These are phyloP conservation scores for Cryptosporidium bovis DNA, from an alignment of 169 alveolate species.

Conservation along the genomic window DNA sequence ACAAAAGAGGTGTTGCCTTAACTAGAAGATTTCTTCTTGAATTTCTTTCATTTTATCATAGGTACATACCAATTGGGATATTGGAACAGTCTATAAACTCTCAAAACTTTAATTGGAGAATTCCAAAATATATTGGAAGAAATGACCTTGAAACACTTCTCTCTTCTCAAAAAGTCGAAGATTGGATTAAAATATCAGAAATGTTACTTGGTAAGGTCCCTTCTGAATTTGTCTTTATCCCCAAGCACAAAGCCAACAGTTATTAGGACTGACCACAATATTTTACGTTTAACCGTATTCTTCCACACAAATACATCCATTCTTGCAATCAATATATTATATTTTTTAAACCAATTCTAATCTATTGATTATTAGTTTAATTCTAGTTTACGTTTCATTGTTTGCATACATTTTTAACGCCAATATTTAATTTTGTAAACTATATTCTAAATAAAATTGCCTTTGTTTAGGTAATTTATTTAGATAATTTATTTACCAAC, in stretches of 20 bases:
- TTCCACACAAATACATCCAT: neutral
- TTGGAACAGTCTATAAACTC: constrained; percentile 78
- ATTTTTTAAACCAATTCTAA: too few relatives aligned
- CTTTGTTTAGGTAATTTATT: too few relatives aligned
- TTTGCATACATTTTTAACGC: too few relatives aligned
- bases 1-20: constrained; percentile 85
- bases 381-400: too few relatives aligned
- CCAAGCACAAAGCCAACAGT: constrained; percentile 82
- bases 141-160: constrained; percentile 84
- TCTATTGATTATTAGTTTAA: too few relatives aligned
- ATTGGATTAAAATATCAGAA: constrained; percentile 86
- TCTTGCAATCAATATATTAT: neutral
- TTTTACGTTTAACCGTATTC: neutral
- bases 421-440: too few relatives aligned
- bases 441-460: too few relatives aligned
- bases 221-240: constrained; percentile 81
- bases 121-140: constrained; percentile 84
- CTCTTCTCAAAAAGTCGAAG: constrained; percentile 79
- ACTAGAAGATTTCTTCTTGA: constrained; percentile 85
- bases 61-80: constrained; percentile 86
- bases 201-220: constrained; percentile 88
- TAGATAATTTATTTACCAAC: too few relatives aligned
- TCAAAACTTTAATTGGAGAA: constrained; percentile 82
- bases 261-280: neutral
- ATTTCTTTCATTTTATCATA: constrained; percentile 82